These are phyloP conservation scores for Fraxinus latifolia DNA, from an alignment of 305 asterid species.

Conservation along the genomic window DNA sequence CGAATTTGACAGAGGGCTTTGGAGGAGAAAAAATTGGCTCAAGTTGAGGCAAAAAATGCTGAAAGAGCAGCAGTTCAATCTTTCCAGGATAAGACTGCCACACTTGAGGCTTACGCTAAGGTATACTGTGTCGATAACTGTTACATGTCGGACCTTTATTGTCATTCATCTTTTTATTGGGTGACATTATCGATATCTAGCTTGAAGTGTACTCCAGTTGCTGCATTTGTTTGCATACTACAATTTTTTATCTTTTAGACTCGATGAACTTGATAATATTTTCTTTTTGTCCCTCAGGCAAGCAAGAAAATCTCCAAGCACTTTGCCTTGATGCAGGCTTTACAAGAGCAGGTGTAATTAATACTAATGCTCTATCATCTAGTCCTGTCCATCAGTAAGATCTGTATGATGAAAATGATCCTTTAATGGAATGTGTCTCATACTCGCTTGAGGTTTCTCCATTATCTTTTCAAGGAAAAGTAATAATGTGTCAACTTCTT, in stretches of 20 bases:
- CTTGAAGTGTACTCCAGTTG: conserved; percentile 2
- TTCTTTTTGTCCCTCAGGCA: conserved; percentile 50
- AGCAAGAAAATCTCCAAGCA: conserved; percentile 73
- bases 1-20: conserved; percentile 55
- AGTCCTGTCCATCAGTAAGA: conserved; percentile 12
- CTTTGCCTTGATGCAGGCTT: conserved; percentile 61
- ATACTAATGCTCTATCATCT: conserved; percentile 12
- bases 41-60: conserved; percentile 61
- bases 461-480: neutral
- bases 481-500: neutral
- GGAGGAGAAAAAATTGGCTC: conserved; percentile 64
- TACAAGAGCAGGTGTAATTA: conserved; percentile 75
- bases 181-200: neutral
- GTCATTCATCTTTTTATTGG: neutral
- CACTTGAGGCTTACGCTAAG: conserved; percentile 71
- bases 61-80: conserved; percentile 70
- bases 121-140: conserved; percentile 33
- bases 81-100: conserved; percentile 67
- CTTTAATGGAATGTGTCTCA: neutral
- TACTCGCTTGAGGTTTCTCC: neutral
- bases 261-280: conserved; percentile 16
- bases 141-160: neutral
- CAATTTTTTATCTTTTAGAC: conserved; percentile 8
- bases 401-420: neutral
- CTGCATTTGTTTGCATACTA: conserved; percentile 8